Conservation (phyloP, 1,284 basidiomycete genomes). For the Flammula alnicola region DNA sequence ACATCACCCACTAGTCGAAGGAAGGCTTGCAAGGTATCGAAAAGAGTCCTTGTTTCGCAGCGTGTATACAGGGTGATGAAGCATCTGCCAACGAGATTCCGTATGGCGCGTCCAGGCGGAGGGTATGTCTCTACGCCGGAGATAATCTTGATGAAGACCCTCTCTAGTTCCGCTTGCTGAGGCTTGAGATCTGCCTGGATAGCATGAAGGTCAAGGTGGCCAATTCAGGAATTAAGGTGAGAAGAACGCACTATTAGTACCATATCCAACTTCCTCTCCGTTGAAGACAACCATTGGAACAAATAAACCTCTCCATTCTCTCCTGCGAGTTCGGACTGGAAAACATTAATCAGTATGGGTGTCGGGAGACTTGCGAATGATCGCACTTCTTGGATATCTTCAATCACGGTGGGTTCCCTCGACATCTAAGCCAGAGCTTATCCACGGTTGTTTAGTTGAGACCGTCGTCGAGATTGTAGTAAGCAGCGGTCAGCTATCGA, state of each 20-base stretch:
- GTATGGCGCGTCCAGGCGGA: constrained; percentile 82
- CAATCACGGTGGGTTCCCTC: constrained; percentile 17
- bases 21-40: constrained; percentile 85
- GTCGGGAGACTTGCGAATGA: background rate
- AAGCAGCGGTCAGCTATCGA: background rate
- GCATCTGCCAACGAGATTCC: constrained; percentile 82
- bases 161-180: constrained; percentile 64
- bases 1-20: constrained; percentile 76
- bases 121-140: constrained; percentile 68
- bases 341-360: background rate
- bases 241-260: constrained; percentile 49
- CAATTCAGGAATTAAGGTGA: background rate
- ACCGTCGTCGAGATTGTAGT: constrained; percentile 12
- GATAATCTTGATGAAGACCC: constrained; percentile 66
- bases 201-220: background rate
- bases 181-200: constrained; percentile 68
- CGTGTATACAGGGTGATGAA: constrained; percentile 79
- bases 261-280: constrained; percentile 62
- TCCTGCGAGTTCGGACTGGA: constrained; percentile 68
- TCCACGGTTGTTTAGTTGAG: constrained; percentile 20
- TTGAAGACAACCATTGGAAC: constrained; percentile 78
- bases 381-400: constrained; percentile 24
- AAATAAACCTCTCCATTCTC: constrained; percentile 84
- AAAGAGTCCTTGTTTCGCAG: constrained; percentile 84
- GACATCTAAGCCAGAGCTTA: constrained; percentile 14